These are phyloP conservation scores for Lichina pygmaea DNA, from an alignment of 495 filamentous ascomycete genomes.

Conservation along the genomic window DNA sequence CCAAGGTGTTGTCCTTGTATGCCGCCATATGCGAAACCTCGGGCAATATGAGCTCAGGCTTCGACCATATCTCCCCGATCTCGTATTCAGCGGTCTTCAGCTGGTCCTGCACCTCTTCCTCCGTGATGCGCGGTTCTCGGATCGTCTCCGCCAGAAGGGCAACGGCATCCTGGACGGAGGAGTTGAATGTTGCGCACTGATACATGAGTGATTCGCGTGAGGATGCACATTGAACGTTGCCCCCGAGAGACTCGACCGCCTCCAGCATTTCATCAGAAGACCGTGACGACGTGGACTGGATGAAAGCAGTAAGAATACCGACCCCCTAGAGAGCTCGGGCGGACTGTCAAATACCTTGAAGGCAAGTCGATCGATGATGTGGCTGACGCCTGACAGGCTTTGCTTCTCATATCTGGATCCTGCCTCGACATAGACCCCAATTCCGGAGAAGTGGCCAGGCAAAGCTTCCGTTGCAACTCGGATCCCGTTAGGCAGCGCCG, in stretches of 20 bases:
- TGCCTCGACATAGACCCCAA: conserved; percentile 91
- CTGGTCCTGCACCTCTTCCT: conserved; percentile 67
- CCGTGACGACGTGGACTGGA: conserved; percentile 38
- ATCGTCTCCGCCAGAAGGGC: conserved; percentile 86
- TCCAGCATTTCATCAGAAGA: conserved; percentile 70
- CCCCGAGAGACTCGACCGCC: conserved; percentile 58
- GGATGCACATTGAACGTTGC: conserved; percentile 88
- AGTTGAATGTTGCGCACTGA: conserved; percentile 93
- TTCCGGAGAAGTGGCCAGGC: conserved; percentile 80
- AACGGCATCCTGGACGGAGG: conserved; percentile 56
- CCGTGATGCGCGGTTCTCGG: conserved; percentile 64
- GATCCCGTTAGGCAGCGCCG: conserved; percentile 75
- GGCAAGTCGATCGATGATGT: conserved; percentile 84
- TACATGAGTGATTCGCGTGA: conserved; percentile 96
- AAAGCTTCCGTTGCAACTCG: conserved; percentile 88
- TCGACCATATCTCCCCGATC: conserved; percentile 92
- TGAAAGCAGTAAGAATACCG: background rate
- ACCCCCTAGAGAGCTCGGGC: background rate
- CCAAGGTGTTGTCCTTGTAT: conserved; percentile 83
- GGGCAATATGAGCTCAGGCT: conserved; percentile 83
- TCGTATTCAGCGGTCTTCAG: conserved; percentile 82
- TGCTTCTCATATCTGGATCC: conserved; percentile 86
- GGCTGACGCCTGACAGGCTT: conserved; percentile 65
- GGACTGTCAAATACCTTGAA: conserved; percentile 31
- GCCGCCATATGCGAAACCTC: conserved; percentile 88